Evolutionary conservation across 176 grass and related monocot genomes (phyloP).

Genomic region (Aegilops speltoides): DNA sequence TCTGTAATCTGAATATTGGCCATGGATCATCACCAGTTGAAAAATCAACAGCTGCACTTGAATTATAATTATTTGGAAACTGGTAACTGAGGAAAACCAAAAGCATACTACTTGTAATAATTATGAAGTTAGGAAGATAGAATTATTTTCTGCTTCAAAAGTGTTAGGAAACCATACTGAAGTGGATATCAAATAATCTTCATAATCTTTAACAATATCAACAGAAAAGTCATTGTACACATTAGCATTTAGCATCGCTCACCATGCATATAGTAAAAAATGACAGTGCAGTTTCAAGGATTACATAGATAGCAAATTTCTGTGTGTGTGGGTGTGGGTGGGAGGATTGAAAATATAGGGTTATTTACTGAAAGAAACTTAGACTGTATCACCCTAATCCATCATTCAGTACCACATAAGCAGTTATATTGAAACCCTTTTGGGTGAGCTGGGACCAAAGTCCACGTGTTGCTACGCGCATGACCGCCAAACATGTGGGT

Average conservation of each 20-base stretch:
- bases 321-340: neutral
- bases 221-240: neutral
- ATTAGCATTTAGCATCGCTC: neutral
- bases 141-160: slow-evolving; percentile 7
- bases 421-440: neutral
- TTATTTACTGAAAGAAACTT: slow-evolving; percentile 15
- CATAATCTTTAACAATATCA: neutral
- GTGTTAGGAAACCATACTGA: neutral
- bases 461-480: neutral
- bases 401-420: neutral
- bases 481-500: neutral
- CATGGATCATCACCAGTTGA: slow-evolving; percentile 74
- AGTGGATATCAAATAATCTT: neutral
- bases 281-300: neutral
- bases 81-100: slow-evolving; percentile 8
- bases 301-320: neutral
- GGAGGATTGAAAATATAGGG: neutral
- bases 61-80: slow-evolving; percentile 24
- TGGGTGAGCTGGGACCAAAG: neutral
- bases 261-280: neutral
- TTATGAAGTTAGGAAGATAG: slow-evolving; percentile 11
- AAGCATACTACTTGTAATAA: neutral
- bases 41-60: slow-evolving; percentile 90
- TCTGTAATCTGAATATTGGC: slow-evolving; percentile 76
- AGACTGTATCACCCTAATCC: neutral